A percentile compares a stretch with the other conserved stretches of the same genome.
Conservation (phyloP, 805 yeast species). For the Ogataea siamensis region DNA sequence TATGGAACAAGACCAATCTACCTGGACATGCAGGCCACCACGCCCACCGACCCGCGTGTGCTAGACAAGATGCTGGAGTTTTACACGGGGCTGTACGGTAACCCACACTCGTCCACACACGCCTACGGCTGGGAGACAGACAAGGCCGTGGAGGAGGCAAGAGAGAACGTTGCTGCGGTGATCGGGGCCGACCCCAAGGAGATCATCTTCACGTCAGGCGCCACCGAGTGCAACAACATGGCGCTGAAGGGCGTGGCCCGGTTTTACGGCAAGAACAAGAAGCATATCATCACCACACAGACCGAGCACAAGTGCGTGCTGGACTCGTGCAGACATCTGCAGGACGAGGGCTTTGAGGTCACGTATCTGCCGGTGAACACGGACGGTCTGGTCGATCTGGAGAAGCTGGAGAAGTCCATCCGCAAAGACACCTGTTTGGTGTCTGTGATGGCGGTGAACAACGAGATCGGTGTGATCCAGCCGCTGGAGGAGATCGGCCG, state of each 20-base stretch:
- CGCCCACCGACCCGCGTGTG: conserved; percentile 97
- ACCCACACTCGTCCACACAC: conserved; percentile 97
- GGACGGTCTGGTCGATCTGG: conserved; percentile 78
- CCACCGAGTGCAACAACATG: conserved; percentile 96
- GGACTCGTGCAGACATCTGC: conserved; percentile 91
- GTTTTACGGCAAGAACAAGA: conserved; percentile 84
- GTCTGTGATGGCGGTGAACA: conserved; percentile 95
- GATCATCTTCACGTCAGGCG: conserved; percentile 95
- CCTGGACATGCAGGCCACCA: conserved; percentile 96
- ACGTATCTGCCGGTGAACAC: conserved; percentile 83
- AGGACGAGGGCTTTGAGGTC: conserved; percentile 95
- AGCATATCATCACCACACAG: conserved; percentile 91
- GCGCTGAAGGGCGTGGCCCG: conserved; percentile 94
- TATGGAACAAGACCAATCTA: conserved; percentile 86
- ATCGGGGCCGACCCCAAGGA: conserved; percentile 95
- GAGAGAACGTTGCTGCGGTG: conserved; percentile 76
- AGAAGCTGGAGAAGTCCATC: conserved; percentile 75
- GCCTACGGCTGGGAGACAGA: conserved; percentile 99
- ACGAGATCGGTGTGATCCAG: conserved; percentile 97
- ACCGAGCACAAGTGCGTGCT: conserved; percentile 99
- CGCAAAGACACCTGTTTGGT: conserved; percentile 90
- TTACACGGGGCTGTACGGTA: conserved; percentile 92
- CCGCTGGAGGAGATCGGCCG: conserved; percentile 92
- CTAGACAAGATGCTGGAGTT: conserved; percentile 82
- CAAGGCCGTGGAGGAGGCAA: conserved; percentile 81